Conservation (phyloP, 495 filamentous ascomycete genomes). For the Penicillium pulvis region DNA sequence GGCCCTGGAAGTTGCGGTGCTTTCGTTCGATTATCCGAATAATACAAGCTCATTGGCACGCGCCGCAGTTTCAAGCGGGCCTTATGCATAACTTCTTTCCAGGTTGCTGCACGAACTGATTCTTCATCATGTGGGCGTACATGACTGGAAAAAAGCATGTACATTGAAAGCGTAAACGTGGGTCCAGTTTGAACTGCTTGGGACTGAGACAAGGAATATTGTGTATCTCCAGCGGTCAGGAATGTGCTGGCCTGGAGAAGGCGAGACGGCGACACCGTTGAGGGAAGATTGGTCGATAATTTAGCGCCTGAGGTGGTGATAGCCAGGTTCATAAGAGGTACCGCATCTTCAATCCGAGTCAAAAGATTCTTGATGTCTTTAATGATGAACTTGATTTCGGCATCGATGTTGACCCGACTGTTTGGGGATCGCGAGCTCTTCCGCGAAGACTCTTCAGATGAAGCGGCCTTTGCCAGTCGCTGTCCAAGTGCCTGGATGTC, state of each 20-base stretch:
- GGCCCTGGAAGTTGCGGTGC: slow-evolving; percentile 46
- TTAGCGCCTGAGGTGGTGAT: slow-evolving; percentile 94
- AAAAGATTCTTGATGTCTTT: slow-evolving; percentile 76
- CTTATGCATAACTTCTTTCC: slow-evolving; percentile 98
- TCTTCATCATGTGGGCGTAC: slow-evolving; percentile 63
- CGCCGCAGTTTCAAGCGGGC: slow-evolving; percentile 78
- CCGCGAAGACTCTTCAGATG: slow-evolving; percentile 61
- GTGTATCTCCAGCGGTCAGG: slow-evolving; percentile 82
- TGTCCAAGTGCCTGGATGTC: slow-evolving; percentile 86
- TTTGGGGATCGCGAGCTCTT: slow-evolving; percentile 52
- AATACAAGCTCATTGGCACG: slow-evolving; percentile 47
- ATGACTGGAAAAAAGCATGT: slow-evolving; percentile 94
- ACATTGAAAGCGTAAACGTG: slow-evolving; percentile 84
- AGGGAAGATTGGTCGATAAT: slow-evolving; percentile 73
- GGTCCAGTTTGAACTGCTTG: slow-evolving; percentile 83
- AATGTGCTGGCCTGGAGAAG: slow-evolving; percentile 93
- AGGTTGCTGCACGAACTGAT: slow-evolving; percentile 73
- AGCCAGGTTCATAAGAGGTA: slow-evolving; percentile 91
- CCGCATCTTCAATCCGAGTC: slow-evolving; percentile 82
- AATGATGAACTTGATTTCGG: slow-evolving; percentile 70
- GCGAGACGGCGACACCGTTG: slow-evolving; percentile 86
- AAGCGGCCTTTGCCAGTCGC: slow-evolving; percentile 68
- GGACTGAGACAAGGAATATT: slow-evolving; percentile 67
- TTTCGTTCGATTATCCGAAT: slow-evolving; percentile 20
- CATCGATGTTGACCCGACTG: slow-evolving; percentile 49